Base-by-base conservation (phyloP, 345 rosid species). In the Aquilaria yunnanensis region DNA sequence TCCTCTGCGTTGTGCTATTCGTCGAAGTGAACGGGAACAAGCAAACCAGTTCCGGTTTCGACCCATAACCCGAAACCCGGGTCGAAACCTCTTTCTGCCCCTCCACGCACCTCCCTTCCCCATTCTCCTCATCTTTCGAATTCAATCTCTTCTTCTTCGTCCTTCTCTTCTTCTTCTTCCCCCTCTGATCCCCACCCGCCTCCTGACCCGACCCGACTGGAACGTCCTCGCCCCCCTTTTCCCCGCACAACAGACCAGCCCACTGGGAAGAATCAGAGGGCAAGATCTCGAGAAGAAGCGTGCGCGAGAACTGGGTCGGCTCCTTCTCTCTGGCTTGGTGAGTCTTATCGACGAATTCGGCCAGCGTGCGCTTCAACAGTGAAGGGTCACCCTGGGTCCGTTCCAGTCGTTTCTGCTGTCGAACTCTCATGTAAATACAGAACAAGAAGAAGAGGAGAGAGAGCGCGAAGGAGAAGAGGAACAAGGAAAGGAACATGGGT, bases 1-100 rank as follows among this genome's bases (percentile, higher is more conserved):
- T 89, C 86, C 94, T 89, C 81, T 92, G 98, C 9, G 88, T 92
- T 7, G 96, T 92, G 69, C 98, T 92, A 57, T 84, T 74, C 43
- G 88, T 78, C 9, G 96, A 85, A 2, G 96, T 92, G 59, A 89
- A 83, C 8, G 96, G 98, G 70, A 83, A 92, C 48, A 85, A 62
- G 69, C 95, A 88, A 52, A 87, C 83, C 70, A 89, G 57, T 51
- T 85, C 90, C 47, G 89, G 84, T 62, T 80, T 81, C 41, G 47
- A 60, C 75, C 72, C 67, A 61, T 70, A 62, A 66, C 57, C 66
- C 66, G 80, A 51, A 69, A 33, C 78, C 57, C 11, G 47, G 43
- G 47, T 65, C 57, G 10, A 9, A 37, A 59, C 56, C 16, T 67
- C 72, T 9, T 61, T 65, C 49, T 63, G 67, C 32, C 14, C 59